Base-by-base conservation (phyloP, 352 stramenopile genomes). In the Saprolegnia parasitica region DNA sequence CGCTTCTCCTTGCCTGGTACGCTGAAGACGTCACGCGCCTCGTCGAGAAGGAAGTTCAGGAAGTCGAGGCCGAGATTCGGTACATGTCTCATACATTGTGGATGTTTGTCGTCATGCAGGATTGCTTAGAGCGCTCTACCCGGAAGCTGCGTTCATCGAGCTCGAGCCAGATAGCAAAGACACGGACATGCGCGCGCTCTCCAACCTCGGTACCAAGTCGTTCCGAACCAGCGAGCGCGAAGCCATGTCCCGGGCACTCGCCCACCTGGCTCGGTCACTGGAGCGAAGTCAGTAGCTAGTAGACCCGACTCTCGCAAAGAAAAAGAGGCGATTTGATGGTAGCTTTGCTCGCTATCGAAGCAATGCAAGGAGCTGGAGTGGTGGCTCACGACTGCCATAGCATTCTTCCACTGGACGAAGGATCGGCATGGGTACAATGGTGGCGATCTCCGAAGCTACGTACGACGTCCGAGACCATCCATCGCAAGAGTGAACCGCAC, bases 111-210 rank as follows among this genome's bases (percentile, higher is more conserved):
- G 29, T 47, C 16, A 21, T 62, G 1, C 35, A n/a, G n/a, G n/a
- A n/a, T n/a, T n/a, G n/a, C 23, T 0, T 49, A 86, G 86, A 23
- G 73, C 75, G 60, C 84, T 87, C 68, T 98, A 98, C 83, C 96
- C 96, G 1, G 90, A 96, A 62, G 95, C 96, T 0, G 91, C 95
- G 42, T 99, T 97, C 78, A 99, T 99, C 66, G 96, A 99, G 73
- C 81, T 99, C 29, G 96, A 99, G 78, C 95, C 95, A 23, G 97
- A 98, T 83, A 93, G 84, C 78, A 95, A 95, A 61, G 84, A 93
- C 71, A 91, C 86, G 47, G 84, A 93, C 73, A 92, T 93, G 86
- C 84, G 84, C 42, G 86, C 86, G 20, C 85, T 95, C 57, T 79
- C 80, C 66, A 89, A 82, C 54, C 92, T 92, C 78, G 81, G 88